Conservation (phyloP, 1,284 basidiomycete genomes). For the Taiwanofungus camphoratus region DNA sequence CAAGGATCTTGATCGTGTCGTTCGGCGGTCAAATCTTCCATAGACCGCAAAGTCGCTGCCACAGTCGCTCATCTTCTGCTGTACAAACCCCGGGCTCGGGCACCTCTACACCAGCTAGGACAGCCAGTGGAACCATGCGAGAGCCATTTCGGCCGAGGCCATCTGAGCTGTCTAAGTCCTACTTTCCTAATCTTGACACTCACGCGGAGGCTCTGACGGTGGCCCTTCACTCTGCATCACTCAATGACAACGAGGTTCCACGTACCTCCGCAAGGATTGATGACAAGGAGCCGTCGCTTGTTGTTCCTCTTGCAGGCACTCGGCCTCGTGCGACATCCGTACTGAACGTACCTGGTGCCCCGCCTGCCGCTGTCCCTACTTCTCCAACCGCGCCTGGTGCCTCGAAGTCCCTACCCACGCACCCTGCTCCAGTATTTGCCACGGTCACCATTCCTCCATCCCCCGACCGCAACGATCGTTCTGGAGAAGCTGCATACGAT, state of each 20-base stretch:
- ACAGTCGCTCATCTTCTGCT: slow-evolving; percentile 20
- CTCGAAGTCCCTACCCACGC: slow-evolving; percentile 9
- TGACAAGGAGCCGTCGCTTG: slow-evolving; percentile 2
- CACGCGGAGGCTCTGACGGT: slow-evolving; percentile 18
- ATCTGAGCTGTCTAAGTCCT: slow-evolving; percentile 1
- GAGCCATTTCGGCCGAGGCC: slow-evolving; percentile 2
- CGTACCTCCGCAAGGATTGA: neutral
- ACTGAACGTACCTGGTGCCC: slow-evolving; percentile 38
- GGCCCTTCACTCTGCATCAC: slow-evolving; percentile 16
- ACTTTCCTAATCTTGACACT: slow-evolving; percentile 6
- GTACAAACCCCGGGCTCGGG: slow-evolving; percentile 10
- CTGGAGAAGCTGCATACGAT: slow-evolving; percentile 5
- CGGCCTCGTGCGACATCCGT: slow-evolving; percentile 25
- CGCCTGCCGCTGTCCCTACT: slow-evolving; percentile 31
- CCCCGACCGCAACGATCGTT: slow-evolving; percentile 13
- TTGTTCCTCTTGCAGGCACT: slow-evolving; percentile 12
- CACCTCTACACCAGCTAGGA: neutral
- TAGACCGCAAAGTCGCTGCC: slow-evolving; percentile 40
- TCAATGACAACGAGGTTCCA: neutral
- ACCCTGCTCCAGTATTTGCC: slow-evolving; percentile 12
- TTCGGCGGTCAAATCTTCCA: slow-evolving; percentile 75
- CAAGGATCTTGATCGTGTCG: slow-evolving; percentile 66
- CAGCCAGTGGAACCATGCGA: slow-evolving; percentile 2
- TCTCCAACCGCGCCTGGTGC: slow-evolving; percentile 14
- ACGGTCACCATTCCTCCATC: slow-evolving; percentile 26